Conservation (phyloP, 179 eudicot species). For the Beta macrorhiza region DNA sequence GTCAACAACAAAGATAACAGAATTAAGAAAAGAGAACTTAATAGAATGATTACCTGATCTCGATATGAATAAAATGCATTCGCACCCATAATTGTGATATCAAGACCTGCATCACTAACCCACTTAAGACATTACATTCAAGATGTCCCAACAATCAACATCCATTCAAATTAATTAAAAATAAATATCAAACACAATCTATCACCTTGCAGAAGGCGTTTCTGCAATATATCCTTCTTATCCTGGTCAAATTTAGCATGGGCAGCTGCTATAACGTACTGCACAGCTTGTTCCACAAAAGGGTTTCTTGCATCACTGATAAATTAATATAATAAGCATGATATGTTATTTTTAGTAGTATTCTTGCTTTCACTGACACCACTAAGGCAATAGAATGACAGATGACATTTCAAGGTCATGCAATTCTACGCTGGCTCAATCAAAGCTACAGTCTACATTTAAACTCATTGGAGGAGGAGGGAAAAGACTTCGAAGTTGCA, state of each 20-base stretch:
- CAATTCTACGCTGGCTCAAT: constrained; percentile 1
- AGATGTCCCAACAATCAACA: constrained; percentile 5
- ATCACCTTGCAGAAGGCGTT: constrained; percentile 76
- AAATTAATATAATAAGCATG: constrained; percentile 3
- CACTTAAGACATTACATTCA: constrained; percentile 34
- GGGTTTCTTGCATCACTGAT: constrained; percentile 81
- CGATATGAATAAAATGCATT: constrained; percentile 97
- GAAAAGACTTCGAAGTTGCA: neutral
- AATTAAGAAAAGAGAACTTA: neutral
- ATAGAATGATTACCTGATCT: constrained; percentile 60
- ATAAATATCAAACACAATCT: neutral
- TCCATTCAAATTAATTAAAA: constrained; percentile 4
- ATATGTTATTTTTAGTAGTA: neutral
- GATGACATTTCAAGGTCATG: neutral
- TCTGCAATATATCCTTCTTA: constrained; percentile 56
- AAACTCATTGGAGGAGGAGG: neutral
- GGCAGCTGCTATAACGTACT: constrained; percentile 88
- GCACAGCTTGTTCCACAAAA: constrained; percentile 93
- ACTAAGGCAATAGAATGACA: neutral
- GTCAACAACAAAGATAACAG: neutral
- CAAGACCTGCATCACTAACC: constrained; percentile 82
- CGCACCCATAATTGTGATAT: constrained; percentile 92
- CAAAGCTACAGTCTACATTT: neutral
- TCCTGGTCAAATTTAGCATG: constrained; percentile 54
- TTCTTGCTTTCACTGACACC: neutral